phyloP scores from a whole-genome alignment of 179 eudicot species.

The Heliamphora pulchella region DNA sequence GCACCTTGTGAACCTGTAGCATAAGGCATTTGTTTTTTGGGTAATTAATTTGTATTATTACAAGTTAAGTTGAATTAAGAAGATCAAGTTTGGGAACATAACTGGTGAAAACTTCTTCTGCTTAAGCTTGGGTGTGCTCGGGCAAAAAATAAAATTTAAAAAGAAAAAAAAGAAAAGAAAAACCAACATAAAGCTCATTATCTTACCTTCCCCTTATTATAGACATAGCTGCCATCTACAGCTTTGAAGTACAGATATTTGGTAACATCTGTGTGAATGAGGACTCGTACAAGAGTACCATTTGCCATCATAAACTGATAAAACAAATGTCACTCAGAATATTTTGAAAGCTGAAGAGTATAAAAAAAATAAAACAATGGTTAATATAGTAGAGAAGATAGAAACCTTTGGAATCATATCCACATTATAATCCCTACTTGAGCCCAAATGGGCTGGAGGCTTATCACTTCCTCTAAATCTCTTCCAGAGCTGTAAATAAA shows the following conservation, averaged over 20 bases:
- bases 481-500: slow-evolving; percentile 58
- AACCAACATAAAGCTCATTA: not conserved
- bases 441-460: slow-evolving; percentile 58
- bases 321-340: slow-evolving; percentile 10
- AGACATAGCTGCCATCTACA: slow-evolving; percentile 78
- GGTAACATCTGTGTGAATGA: slow-evolving; percentile 75
- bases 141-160: no score
- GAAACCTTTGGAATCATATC: slow-evolving; percentile 80
- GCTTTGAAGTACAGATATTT: slow-evolving; percentile 68
- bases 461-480: slow-evolving; percentile 59
- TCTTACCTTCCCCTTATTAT: slow-evolving; percentile 73
- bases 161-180: no score
- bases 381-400: not conserved
- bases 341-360: slow-evolving; percentile 1
- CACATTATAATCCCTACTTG: slow-evolving; percentile 70
- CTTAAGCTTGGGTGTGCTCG: no score
- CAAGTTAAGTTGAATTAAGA: not conserved
- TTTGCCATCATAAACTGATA: slow-evolving; percentile 74
- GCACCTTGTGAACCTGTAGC: slow-evolving; percentile 68
- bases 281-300: slow-evolving; percentile 76
- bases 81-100: not conserved
- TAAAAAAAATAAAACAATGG: not conserved
- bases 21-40: not conserved
- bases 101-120: not conserved
- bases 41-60: not conserved